Evolutionary conservation across 345 rosid genomes (phyloP).

Genomic region (Salix purpurea): DNA sequence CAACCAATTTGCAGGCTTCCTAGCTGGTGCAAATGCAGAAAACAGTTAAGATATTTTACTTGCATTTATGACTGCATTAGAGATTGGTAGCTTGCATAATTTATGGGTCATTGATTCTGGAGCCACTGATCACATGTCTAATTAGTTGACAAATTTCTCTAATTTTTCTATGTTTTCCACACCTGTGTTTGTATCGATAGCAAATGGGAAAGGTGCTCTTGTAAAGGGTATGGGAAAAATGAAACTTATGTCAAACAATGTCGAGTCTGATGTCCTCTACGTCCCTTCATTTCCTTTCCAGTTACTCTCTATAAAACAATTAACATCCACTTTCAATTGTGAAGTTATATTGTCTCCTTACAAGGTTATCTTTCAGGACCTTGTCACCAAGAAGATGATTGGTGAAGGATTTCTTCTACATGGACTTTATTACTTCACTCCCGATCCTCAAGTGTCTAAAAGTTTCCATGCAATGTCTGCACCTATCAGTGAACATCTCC

Average conservation of each 20-base stretch:
- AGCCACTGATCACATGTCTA: background rate
- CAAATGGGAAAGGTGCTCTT: background rate
- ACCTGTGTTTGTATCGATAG: background rate
- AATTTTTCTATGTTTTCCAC: background rate
- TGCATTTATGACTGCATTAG: background rate
- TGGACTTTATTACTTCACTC: background rate
- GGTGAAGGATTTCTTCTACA: background rate
- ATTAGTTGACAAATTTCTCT: background rate
- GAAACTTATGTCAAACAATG: background rate
- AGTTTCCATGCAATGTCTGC: background rate
- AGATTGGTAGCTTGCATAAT: background rate
- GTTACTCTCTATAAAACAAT: too few relatives aligned
- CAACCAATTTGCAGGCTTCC: background rate
- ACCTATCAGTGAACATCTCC: too few relatives aligned
- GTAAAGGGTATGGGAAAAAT: background rate
- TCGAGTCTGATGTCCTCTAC: too few relatives aligned
- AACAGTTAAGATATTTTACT: background rate
- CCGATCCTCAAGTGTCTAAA: too few relatives aligned
- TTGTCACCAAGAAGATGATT: background rate
- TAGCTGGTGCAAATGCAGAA: background rate
- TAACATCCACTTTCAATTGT: too few relatives aligned
- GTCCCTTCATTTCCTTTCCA: too few relatives aligned
- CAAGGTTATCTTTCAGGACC: background rate
- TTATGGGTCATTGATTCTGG: background rate
- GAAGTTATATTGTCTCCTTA: too few relatives aligned